Percentiles rank a stretch among this genome's conserved stretches.
These are phyloP conservation scores for Grosmannia clavigera DNA, from an alignment of 2,329 filamentous ascomycete species.

Conservation along the genomic window DNA sequence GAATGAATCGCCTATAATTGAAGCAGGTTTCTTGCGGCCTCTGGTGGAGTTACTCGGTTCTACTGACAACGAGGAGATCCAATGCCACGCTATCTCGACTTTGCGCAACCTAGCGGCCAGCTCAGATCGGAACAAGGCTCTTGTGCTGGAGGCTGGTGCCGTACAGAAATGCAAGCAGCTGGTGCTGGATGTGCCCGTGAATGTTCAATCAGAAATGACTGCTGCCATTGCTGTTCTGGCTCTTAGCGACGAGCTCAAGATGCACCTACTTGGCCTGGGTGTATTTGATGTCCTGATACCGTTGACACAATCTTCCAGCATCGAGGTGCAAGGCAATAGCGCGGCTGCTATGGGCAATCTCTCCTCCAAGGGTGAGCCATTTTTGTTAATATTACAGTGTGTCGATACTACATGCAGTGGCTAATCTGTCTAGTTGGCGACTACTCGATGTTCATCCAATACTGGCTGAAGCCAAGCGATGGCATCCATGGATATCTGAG, in stretches of 20 bases:
- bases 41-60: constrained; percentile 88
- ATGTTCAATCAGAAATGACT: constrained; percentile 98
- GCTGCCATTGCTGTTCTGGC: constrained; percentile 96
- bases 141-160: constrained; percentile 92
- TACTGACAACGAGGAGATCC: constrained; percentile 96
- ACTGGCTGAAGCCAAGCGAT: constrained; percentile 85
- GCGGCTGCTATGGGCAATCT: constrained; percentile 90
- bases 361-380: constrained; percentile 75
- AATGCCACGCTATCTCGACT: constrained; percentile 96
- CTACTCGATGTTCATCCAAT: constrained; percentile 88
- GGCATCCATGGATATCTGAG: constrained; percentile 93
- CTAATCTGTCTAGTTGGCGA: constrained; percentile 58
- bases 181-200: constrained; percentile 82
- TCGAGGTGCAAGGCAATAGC: constrained; percentile 97
- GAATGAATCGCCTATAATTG: constrained; percentile 97
- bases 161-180: constrained; percentile 98
- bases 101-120: constrained; percentile 90
- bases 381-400: not conserved
- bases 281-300: constrained; percentile 96
- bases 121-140: constrained; percentile 92
- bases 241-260: constrained; percentile 89
- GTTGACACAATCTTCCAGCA: constrained; percentile 85
- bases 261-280: constrained; percentile 76
- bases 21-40: constrained; percentile 88
- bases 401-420: not conserved